Conservation (phyloP, 2,329 filamentous ascomycete genomes). For the Nemania abortiva region DNA sequence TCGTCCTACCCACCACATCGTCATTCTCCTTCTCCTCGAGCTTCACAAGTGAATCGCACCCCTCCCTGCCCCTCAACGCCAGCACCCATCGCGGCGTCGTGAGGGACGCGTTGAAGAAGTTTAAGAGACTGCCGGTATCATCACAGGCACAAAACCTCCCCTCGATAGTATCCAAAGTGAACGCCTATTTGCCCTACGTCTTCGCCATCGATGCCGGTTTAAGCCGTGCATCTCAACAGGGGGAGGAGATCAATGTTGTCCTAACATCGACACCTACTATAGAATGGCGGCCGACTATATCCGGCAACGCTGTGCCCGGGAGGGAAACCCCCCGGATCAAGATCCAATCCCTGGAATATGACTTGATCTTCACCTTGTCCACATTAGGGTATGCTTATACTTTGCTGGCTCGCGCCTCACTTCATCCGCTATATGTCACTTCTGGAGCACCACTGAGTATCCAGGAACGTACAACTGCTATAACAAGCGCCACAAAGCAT, state of each 20-base stretch:
- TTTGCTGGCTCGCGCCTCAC: constrained; percentile 75
- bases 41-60: constrained; percentile 85
- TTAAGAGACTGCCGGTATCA: constrained; percentile 83
- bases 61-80: constrained; percentile 84
- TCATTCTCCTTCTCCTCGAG: constrained; percentile 83
- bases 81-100: constrained; percentile 87
- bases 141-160: constrained; percentile 79
- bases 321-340: constrained; percentile 75
- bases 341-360: constrained; percentile 81
- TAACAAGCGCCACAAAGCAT: constrained; percentile 80
- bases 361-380: constrained; percentile 82
- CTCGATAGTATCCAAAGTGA: constrained; percentile 75
- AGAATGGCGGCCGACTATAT: constrained; percentile 87
- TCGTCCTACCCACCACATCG: constrained; percentile 89
- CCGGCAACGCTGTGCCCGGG: constrained; percentile 71
- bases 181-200: constrained; percentile 86
- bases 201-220: constrained; percentile 81
- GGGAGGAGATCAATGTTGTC: constrained; percentile 76
- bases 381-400: constrained; percentile 81
- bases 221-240: constrained; percentile 62
- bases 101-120: constrained; percentile 84
- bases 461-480: constrained; percentile 76
- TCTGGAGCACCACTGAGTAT: constrained; percentile 69
- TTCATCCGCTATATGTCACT: constrained; percentile 79
- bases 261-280: constrained; percentile 72